Base-by-base conservation (phyloP, 2,329 filamentous ascomycete genomes). In the Cytospora piceae region DNA sequence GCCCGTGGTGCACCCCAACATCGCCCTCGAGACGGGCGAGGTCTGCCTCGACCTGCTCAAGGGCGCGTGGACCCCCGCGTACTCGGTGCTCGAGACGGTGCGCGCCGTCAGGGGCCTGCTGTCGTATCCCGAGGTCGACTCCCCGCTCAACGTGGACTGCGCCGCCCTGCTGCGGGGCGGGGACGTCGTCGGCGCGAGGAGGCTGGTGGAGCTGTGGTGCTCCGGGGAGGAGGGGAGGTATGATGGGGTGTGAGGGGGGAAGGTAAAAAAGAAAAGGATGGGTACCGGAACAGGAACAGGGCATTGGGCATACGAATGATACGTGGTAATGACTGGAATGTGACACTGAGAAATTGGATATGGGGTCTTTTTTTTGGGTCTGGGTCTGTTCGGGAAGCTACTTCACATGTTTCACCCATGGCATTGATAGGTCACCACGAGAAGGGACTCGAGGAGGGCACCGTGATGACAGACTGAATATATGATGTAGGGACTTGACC, bases 21-120 rank as follows among this genome's bases (percentile, higher is more conserved):
- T 87, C 37, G 81, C 82, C 61, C 81, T 85, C 69, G 72, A 83
- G 71, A 93, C 87, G 2, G 95, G 95, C 71, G 94, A 97, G 78
- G 95, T 99, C 74, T 99, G 95, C 77, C 87, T 98, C 32, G 95
- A 97, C 74, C 84, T 98, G 68, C 83, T 99, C 67, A 85, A 85
- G 74, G 85, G 89, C 63, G 85, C 85, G 22, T 98, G 94, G 94
- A 90, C 91, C 66, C 92, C 94, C 1, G 88, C 92, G 22, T 95
- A 97, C 77, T 94, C 90, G 51, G 84, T 98, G 24, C 85, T 90
- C 42, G 86, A 90, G 73, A 90, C 89, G 68, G 80, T 94, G 73
- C 89, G 90, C 71, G 87, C 87, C 56, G 85, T 94, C 69, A 86
- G 90, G 70, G 85, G 91, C 80, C 81, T 95, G 71, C 80, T 92